phyloP scores from a whole-genome alignment of 179 eudicot species.

The Monotropa hypopitys region DNA sequence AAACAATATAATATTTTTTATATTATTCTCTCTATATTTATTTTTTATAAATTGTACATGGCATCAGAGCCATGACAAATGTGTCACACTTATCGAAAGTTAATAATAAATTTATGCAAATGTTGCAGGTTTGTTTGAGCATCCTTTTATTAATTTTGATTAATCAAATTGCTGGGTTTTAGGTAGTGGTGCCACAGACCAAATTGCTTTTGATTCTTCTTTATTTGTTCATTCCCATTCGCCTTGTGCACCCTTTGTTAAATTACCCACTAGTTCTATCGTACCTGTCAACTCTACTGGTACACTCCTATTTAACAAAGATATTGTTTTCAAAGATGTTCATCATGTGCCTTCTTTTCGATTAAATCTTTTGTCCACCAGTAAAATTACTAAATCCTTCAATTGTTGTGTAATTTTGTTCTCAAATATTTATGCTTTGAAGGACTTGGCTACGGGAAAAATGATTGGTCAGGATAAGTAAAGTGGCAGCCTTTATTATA shows the following conservation, averaged over 20 bases:
- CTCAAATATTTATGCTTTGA: constrained; percentile 8
- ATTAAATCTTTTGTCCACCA: constrained; percentile 5
- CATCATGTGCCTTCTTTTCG: constrained; percentile 4
- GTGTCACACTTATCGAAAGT: background rate
- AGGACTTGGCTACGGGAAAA: constrained; percentile 12
- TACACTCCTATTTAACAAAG: background rate
- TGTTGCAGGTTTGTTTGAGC: no score
- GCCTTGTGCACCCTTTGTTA: no score
- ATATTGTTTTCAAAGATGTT: constrained; percentile 2
- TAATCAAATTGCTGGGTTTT: no score
- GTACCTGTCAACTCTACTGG: constrained; percentile 4
- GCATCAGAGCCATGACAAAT: background rate
- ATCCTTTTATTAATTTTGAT: no score
- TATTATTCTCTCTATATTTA: no score
- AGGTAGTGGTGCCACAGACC: no score
- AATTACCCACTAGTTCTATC: no score
- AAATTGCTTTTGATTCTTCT: no score
- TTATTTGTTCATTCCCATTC: no score
- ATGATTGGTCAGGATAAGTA: constrained; percentile 14
- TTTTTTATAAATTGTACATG: no score
- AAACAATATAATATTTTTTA: no score
- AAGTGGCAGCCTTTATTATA: background rate
- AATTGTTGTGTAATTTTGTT: constrained; percentile 6
- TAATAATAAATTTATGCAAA: no score
- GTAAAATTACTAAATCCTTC: background rate